phyloP scores from a whole-genome alignment of 306 rosid species.

The Cucumis melo region DNA sequence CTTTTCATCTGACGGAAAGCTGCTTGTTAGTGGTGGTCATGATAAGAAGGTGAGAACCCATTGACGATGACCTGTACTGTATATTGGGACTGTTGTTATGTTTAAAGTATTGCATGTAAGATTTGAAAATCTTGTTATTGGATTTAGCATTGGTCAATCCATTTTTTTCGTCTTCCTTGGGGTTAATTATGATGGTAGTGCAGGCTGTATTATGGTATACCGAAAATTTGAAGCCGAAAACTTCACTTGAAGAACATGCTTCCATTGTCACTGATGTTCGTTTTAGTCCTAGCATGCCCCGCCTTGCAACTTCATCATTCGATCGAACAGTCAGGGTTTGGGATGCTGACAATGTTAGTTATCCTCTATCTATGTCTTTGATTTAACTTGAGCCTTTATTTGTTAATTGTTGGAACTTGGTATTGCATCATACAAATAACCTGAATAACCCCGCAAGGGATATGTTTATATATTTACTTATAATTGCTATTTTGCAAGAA shows the following conservation, averaged over 20 bases:
- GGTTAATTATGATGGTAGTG: conserved; percentile 11
- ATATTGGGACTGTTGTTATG: not conserved
- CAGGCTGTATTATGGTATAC: conserved; percentile 88
- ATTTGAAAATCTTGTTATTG: not conserved
- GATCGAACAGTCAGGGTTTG: conserved; percentile 97
- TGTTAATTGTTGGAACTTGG: not conserved
- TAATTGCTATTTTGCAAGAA: not conserved
- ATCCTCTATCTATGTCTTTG: not conserved
- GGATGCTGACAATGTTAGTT: conserved; percentile 93
- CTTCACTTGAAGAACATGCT: conserved; percentile 75
- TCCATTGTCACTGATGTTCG: conserved; percentile 85
- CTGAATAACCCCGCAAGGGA: not conserved
- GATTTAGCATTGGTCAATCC: not conserved
- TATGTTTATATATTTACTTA: not conserved
- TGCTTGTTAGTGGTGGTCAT: conserved; percentile 95
- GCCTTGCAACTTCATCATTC: conserved; percentile 89
- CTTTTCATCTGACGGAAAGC: conserved; percentile 95
- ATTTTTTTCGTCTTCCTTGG: not conserved
- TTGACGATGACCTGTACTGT: not conserved
- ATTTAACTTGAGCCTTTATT: not conserved
- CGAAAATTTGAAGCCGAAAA: conserved; percentile 60
- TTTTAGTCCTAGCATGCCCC: conserved; percentile 82
- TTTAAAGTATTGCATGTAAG: not conserved
- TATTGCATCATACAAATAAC: not conserved
- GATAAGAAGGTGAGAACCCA: conserved; percentile 67